phyloP scores from a whole-genome alignment of 768 basidiomycete genomes.

The Lyophyllum shimeji region DNA sequence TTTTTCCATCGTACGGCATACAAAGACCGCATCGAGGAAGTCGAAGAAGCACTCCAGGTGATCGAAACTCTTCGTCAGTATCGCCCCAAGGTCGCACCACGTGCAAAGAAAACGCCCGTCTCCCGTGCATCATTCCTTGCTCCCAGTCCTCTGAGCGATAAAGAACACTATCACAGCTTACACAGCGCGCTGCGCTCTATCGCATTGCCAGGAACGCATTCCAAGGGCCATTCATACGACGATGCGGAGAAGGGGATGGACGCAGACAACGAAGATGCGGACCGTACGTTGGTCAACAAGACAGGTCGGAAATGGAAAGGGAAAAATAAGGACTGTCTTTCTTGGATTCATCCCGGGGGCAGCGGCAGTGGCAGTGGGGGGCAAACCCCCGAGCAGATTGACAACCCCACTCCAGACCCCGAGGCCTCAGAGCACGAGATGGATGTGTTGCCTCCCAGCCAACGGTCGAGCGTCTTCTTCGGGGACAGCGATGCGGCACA shows the following conservation, averaged over 20 bases:
- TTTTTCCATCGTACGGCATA: slow-evolving; percentile 79
- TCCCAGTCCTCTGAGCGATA: slow-evolving; percentile 31
- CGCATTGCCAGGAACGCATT: slow-evolving; percentile 16
- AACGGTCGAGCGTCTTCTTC: slow-evolving; percentile 11
- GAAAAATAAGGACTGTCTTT: slow-evolving; percentile 15
- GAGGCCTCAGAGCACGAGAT: slow-evolving; percentile 9
- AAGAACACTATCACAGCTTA: slow-evolving; percentile 40
- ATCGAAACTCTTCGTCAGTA: slow-evolving; percentile 70
- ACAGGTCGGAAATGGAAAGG: slow-evolving; percentile 9
- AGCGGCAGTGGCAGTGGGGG: not conserved
- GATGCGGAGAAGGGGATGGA: slow-evolving; percentile 11
- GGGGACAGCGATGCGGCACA: slow-evolving; percentile 24
- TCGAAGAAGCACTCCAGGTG: slow-evolving; percentile 51
- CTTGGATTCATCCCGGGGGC: slow-evolving; percentile 6
- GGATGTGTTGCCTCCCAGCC: slow-evolving; percentile 3
- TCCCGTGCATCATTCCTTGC: slow-evolving; percentile 46
- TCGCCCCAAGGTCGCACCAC: slow-evolving; percentile 44
- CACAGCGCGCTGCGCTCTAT: slow-evolving; percentile 28
- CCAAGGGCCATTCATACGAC: slow-evolving; percentile 11
- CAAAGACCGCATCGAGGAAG: slow-evolving; percentile 64
- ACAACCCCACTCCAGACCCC: not conserved
- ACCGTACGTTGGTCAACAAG: slow-evolving; percentile 1
- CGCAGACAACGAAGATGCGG: slow-evolving; percentile 19
- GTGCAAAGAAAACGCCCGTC: slow-evolving; percentile 29
- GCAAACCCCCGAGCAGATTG: not conserved